phyloP scores from a whole-genome alignment of 345 rosid genomes.

The Raphanus sativus region DNA sequence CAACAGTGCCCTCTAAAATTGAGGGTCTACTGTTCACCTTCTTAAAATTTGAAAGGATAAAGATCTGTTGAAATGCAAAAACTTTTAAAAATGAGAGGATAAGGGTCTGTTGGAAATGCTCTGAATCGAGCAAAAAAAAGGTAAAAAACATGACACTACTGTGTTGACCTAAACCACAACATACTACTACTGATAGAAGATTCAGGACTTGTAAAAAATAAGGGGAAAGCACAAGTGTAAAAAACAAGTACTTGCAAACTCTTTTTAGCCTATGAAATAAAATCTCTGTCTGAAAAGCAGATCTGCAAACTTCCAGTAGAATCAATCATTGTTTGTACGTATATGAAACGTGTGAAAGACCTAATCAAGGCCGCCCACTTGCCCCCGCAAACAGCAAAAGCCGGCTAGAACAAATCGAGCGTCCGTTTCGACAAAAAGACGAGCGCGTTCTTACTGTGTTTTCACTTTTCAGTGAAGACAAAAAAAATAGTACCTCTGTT shows the following conservation, averaged over 20 bases:
- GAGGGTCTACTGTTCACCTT: too few relatives aligned
- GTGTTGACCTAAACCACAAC: too few relatives aligned
- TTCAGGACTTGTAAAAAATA: neutral
- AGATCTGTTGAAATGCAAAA: too few relatives aligned
- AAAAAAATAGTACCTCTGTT: too few relatives aligned
- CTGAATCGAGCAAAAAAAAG: too few relatives aligned
- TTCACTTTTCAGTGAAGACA: neutral
- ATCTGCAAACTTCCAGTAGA: neutral
- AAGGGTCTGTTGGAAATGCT: too few relatives aligned
- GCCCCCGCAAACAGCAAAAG: neutral
- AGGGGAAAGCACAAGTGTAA: neutral
- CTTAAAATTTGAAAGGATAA: too few relatives aligned
- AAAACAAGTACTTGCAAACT: neutral
- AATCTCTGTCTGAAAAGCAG: conserved; percentile 13
- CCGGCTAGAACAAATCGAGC: neutral
- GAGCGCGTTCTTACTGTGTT: neutral
- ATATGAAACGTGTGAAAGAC: conserved; percentile 15
- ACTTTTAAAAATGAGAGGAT: too few relatives aligned
- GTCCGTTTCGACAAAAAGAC: neutral
- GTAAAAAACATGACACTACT: too few relatives aligned
- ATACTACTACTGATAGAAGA: neutral
- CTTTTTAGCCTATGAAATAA: neutral
- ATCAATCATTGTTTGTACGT: neutral
- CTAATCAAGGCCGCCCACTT: conserved; percentile 21
- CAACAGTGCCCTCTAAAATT: too few relatives aligned